Evolutionary conservation across 441 rosid genomes (phyloP), one percentile per base, ranked within the genome.

Genomic region (Croton laevigatus): DNA sequence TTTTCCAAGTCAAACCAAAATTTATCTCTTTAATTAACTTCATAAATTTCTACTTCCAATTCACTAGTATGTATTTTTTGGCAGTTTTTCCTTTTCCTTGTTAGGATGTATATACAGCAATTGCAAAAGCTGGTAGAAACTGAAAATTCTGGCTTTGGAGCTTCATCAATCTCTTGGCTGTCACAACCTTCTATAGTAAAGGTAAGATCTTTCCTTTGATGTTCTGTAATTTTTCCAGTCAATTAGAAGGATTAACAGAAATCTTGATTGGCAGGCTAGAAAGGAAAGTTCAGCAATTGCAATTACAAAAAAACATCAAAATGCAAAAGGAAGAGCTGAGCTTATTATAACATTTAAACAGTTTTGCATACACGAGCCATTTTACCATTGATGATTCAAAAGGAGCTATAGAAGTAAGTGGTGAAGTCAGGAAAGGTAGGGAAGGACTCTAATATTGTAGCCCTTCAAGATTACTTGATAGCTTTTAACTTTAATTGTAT

Each of bases 81-180:
- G 51, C 62, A 68, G 51, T 68, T 52, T 58, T 58, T 20, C 49
- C 13, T 19, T 52, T 51, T 60, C 60, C 60, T 61, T 64, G 45
- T 22, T 71, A 71, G 69, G 68, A 76, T 76, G 75, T 48, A 67
- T 22, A 53, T 71, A 66, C 20, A 3, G 23, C 19, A 58, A 51
- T 22, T 52, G 53, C 68, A 52, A 44, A 32, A 44, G 71, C 59
- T 55, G 48, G 66, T 27, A 52, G 61, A 53, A 7, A 12, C 0
- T 52, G 68, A 23, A 27, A 44, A 46, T 53, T 42, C 27, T 62
- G 66, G 53, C 44, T 71, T 59, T 71, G 10, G 54, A 54, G 54
- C 68, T 55, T 65, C 42, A 14, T 59, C 69, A 65, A 70, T 38
- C 48, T 52, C 49, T 59, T 8, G 51, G 57, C 40, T 61, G 9